Evolutionary conservation across 805 yeast genomes (phyloP).

Genomic region (Wilhelminamyces savonicus): DNA sequence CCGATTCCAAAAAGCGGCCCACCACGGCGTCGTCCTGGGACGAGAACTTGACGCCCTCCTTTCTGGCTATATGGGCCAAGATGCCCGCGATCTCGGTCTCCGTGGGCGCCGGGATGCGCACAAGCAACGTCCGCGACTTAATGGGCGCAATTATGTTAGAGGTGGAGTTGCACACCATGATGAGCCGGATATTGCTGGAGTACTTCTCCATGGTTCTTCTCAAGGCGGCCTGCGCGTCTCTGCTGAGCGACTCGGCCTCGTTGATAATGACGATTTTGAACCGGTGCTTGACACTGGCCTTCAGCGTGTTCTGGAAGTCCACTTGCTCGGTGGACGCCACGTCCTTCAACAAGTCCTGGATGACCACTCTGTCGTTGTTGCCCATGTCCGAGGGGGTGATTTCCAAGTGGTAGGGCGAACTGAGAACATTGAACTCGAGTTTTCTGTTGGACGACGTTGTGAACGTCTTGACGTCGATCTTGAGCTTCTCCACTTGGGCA

Average conservation of each 20-base stretch:
- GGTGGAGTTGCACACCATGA: conserved; percentile 82
- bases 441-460: conserved; percentile 69
- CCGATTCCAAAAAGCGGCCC: conserved; percentile 33
- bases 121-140: conserved; percentile 81
- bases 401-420: conserved; percentile 86
- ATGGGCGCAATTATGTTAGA: conserved; percentile 92
- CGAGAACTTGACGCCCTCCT: conserved; percentile 45
- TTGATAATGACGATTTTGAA: conserved; percentile 81
- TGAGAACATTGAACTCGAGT: conserved; percentile 87
- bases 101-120: conserved; percentile 83
- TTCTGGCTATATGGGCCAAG: conserved; percentile 47
- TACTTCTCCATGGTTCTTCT: conserved; percentile 96
- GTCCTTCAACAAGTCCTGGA: conserved; percentile 89
- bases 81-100: conserved; percentile 51
- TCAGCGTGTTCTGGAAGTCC: conserved; percentile 55
- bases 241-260: conserved; percentile 82
- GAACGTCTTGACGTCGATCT: conserved; percentile 85
- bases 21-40: conserved; percentile 31
- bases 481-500: conserved; percentile 65
- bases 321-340: conserved; percentile 94
- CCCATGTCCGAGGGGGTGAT: conserved; percentile 98
- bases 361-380: conserved; percentile 88
- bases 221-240: conserved; percentile 94
- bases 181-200: conserved; percentile 77
- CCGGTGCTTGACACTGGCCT: conserved; percentile 37